These are phyloP conservation scores for Perilla frutescens DNA, from an alignment of 257 asterid species.

Conservation along the genomic window DNA sequence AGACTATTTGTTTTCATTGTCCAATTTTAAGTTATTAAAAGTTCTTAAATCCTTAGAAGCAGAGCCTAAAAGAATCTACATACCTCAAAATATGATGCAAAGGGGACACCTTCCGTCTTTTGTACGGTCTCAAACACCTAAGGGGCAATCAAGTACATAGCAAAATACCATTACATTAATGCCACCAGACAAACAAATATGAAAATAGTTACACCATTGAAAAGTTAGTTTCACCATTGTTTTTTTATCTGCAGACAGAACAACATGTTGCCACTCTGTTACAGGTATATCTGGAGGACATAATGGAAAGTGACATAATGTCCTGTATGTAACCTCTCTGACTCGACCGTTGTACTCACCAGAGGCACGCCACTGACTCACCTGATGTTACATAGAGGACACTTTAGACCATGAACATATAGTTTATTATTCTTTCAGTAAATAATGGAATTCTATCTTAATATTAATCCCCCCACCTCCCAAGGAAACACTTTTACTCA, in stretches of 20 bases:
- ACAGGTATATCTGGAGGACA: slow-evolving; percentile 96
- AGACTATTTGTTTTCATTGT: background rate
- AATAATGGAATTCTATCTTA: slow-evolving; percentile 8
- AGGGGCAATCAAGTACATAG: slow-evolving; percentile 27
- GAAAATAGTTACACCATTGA: background rate
- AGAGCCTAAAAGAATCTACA: slow-evolving; percentile 31
- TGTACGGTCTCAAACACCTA: slow-evolving; percentile 92
- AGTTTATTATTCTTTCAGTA: slow-evolving; percentile 24
- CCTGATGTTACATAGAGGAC: slow-evolving; percentile 51
- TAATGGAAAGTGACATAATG: slow-evolving; percentile 86
- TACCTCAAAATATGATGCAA: slow-evolving; percentile 95
- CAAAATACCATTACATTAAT: slow-evolving; percentile 9
- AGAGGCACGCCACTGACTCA: slow-evolving; percentile 81
- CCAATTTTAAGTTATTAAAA: slow-evolving; percentile 20
- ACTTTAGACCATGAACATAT: slow-evolving; percentile 26
- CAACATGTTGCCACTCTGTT: slow-evolving; percentile 79
- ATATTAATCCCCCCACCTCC: background rate
- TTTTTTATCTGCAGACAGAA: slow-evolving; percentile 71
- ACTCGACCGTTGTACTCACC: slow-evolving; percentile 83
- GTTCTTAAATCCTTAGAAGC: background rate
- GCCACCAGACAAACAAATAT: slow-evolving; percentile 3
- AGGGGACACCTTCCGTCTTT: slow-evolving; percentile 95
- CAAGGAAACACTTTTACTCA: too few species aligned
- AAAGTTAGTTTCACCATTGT: slow-evolving; percentile 56
- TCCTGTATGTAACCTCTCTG: slow-evolving; percentile 78